Percentiles rank a stretch among this genome's conserved stretches.
Evolutionary conservation across 2,329 filamentous ascomycete genomes (phyloP).

Genomic region (Pyrenochaeta sp.): DNA sequence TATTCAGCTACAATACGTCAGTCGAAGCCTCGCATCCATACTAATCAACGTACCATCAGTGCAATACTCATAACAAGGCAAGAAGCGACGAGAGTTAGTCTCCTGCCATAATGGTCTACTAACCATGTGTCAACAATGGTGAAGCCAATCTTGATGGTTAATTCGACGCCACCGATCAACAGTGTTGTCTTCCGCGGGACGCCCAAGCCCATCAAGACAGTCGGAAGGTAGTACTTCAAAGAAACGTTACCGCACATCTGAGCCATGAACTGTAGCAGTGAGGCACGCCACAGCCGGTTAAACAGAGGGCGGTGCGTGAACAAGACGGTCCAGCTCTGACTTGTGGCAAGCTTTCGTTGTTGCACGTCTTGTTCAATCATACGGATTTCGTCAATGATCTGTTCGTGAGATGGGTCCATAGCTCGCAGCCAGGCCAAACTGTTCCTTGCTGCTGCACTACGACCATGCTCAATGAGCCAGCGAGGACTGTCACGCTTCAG

Average conservation of each 20-base stretch:
- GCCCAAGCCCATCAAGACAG: slow-evolving; percentile 62
- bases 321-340: slow-evolving; percentile 56
- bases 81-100: slow-evolving; percentile 59
- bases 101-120: slow-evolving; percentile 63
- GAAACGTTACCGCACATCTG: slow-evolving; percentile 68
- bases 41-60: slow-evolving; percentile 56
- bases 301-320: slow-evolving; percentile 60
- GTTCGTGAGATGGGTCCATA: slow-evolving; percentile 46
- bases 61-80: slow-evolving; percentile 63
- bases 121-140: slow-evolving; percentile 65
- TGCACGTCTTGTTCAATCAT: slow-evolving; percentile 59
- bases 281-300: slow-evolving; percentile 64
- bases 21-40: neutral
- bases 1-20: slow-evolving; percentile 60
- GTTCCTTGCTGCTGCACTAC: slow-evolving; percentile 53
- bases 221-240: slow-evolving; percentile 68
- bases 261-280: slow-evolving; percentile 67
- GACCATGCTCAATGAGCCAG: slow-evolving; percentile 65
- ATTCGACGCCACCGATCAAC: slow-evolving; percentile 65
- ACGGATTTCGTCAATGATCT: slow-evolving; percentile 48
- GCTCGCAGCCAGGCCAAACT: slow-evolving; percentile 61
- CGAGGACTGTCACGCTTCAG: slow-evolving; percentile 55
- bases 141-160: slow-evolving; percentile 65
- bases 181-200: slow-evolving; percentile 59
- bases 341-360: slow-evolving; percentile 47